Conservation (phyloP, 2,329 filamentous ascomycete genomes). For the Ilyonectria sp. region DNA sequence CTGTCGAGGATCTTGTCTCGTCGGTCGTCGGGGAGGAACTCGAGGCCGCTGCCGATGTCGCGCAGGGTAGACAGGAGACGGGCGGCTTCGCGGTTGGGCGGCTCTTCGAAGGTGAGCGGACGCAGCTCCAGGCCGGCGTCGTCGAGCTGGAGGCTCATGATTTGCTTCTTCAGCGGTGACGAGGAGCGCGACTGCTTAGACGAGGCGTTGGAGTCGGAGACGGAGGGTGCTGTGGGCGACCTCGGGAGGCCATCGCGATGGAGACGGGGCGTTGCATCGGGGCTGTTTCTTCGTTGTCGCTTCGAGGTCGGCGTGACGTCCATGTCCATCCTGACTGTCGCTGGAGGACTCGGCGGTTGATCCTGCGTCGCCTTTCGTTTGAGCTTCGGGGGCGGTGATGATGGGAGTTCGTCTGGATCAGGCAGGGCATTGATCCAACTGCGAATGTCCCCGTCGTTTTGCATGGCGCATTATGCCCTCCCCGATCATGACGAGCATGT, state of each 20-base stretch:
- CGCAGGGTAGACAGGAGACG: not conserved
- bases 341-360: too few relatives aligned
- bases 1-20: slow-evolving; percentile 9
- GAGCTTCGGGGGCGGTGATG: too few relatives aligned
- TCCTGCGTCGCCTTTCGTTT: too few relatives aligned
- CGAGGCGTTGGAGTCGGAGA: slow-evolving; percentile 3
- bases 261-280: not conserved
- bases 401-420: not conserved
- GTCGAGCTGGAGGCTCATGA: not conserved
- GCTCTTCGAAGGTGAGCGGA: not conserved
- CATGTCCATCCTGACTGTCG: not conserved
- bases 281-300: not conserved
- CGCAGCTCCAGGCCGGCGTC: slow-evolving; percentile 8
- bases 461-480: not conserved
- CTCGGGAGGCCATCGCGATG: not conserved
- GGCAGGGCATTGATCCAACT: not conserved
- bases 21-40: slow-evolving; percentile 6
- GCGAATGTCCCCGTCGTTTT: not conserved
- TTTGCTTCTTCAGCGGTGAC: slow-evolving; percentile 5
- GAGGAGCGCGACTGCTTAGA: not conserved
- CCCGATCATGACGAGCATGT: too few relatives aligned
- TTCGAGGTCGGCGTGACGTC: not conserved
- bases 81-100: not conserved
- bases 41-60: slow-evolving; percentile 7
- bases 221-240: not conserved